These are phyloP conservation scores for Phytophthora hybrid DNA, from an alignment of 352 stramenopile genomes.

Conservation along the genomic window DNA sequence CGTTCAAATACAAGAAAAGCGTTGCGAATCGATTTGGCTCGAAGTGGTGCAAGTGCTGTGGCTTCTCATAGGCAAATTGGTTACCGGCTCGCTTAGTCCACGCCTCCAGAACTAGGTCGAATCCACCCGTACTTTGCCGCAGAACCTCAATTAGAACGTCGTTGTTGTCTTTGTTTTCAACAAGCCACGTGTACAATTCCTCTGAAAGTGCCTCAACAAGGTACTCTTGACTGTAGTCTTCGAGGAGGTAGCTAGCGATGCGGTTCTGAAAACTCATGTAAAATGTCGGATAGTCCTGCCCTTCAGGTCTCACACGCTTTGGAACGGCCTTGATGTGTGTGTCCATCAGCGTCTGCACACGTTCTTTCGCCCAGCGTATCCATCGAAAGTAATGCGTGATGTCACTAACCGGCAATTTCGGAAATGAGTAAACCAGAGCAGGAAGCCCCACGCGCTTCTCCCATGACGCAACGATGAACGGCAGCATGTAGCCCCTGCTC, in stretches of 20 bases:
- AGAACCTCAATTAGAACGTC: slow-evolving; percentile 65
- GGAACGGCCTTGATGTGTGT: slow-evolving; percentile 44
- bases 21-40: slow-evolving; percentile 94
- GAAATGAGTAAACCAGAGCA: slow-evolving; percentile 62
- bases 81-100: slow-evolving; percentile 63
- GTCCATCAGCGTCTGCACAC: slow-evolving; percentile 59
- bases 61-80: slow-evolving; percentile 59
- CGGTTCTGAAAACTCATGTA: slow-evolving; percentile 64
- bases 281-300: slow-evolving; percentile 65
- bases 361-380: slow-evolving; percentile 77
- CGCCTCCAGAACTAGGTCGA: slow-evolving; percentile 54
- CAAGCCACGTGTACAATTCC: slow-evolving; percentile 62
- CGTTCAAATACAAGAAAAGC: slow-evolving; percentile 95
- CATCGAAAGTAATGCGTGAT: slow-evolving; percentile 77
- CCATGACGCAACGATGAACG: slow-evolving; percentile 75
- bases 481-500: slow-evolving; percentile 68
- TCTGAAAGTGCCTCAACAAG: slow-evolving; percentile 43
- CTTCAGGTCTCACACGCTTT: slow-evolving; percentile 44
- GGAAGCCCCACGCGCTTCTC: slow-evolving; percentile 50
- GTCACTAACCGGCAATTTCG: slow-evolving; percentile 54
- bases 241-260: slow-evolving; percentile 54
- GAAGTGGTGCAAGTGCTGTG: slow-evolving; percentile 61
- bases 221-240: slow-evolving; percentile 55
- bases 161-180: slow-evolving; percentile 52
- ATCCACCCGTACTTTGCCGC: slow-evolving; percentile 42